Conservation (phyloP, 345 rosid species). For the Lenwebbia sp. region DNA sequence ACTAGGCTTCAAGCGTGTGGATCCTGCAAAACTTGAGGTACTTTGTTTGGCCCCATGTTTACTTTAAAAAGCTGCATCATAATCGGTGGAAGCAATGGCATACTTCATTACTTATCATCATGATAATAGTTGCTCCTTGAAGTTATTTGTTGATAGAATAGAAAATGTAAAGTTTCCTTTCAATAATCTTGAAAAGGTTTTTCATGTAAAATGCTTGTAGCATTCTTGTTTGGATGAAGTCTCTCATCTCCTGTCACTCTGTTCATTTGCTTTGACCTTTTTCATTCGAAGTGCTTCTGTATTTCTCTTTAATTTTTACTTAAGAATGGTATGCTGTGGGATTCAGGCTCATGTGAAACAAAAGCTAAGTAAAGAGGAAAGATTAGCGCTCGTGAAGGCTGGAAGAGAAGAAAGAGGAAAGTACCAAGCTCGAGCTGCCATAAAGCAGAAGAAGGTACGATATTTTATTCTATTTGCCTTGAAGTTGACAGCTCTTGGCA, state of each 20-base stretch:
- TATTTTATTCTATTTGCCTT: background rate
- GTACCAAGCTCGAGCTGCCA: slow-evolving; percentile 56
- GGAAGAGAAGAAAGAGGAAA: slow-evolving; percentile 86
- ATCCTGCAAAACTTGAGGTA: slow-evolving; percentile 64
- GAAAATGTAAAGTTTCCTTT: background rate
- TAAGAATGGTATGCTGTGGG: slow-evolving; percentile 13
- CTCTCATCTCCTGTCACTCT: background rate
- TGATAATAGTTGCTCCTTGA: background rate
- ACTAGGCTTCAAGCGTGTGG: slow-evolving; percentile 65
- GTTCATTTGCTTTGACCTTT: background rate
- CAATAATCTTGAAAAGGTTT: background rate
- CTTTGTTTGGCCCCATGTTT: background rate
- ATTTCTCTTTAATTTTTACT: background rate
- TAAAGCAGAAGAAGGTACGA: slow-evolving; percentile 77
- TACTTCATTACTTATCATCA: background rate
- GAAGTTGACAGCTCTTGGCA: background rate
- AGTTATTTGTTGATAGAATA: background rate
- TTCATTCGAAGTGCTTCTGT: background rate
- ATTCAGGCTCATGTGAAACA: slow-evolving; percentile 71
- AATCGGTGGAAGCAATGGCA: background rate
- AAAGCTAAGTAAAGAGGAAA: slow-evolving; percentile 71
- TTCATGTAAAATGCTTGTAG: background rate
- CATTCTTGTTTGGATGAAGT: background rate
- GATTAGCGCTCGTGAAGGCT: slow-evolving; percentile 64
- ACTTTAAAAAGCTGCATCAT: background rate